Evolutionary conservation across 2,329 filamentous ascomycete genomes (phyloP), one percentile per base, ranked within the genome.

Genomic region (Microcyclospora pomicola): DNA sequence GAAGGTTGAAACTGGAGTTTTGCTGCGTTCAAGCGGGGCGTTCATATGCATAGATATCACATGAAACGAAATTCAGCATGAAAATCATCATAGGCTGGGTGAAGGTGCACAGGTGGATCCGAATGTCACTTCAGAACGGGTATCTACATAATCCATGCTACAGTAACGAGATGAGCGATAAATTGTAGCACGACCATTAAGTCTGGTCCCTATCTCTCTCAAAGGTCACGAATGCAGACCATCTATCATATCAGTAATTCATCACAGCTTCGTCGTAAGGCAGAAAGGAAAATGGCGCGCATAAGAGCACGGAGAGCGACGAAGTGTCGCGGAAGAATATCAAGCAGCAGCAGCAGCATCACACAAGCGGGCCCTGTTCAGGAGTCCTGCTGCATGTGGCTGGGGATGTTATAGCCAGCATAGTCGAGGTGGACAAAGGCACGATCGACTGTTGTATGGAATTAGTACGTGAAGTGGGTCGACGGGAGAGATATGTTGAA

Each of bases 391-490:
- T 59, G 55, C 65, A 70, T 65, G 48, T 70, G 67, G 15, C 58
- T 67, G 2, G 67, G 67, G 40, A 71, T 43, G 44, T 71, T 71
- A 42, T 65, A 69, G 31, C 59, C 57, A 9, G 62, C 59, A 45
- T 71, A 71, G 51, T 71, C 67, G 45, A 68, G 59, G 47, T 71
- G 67, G 39, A 70, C 67, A 49, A 71, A 71, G 3, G 66, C 67
- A 5, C 67, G 57, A 48, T 71, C 67, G 9, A 91, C 52, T 53
- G 38, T 42, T 28, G 37, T 33, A 16, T 40, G 35, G 14, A 39
- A 7, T 12, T 11, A 37, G 12, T 36, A 5, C 13, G 32, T 9
- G 24, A 15, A 15, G 31, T 4, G 13, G 14, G 4, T 13, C 6
- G 2, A 15, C 10, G 35, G 15, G 1, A 12, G 27, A 19, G 19